A percentile compares a stretch with the other conserved stretches of the same genome.
Evolutionary conservation across 805 yeast genomes (phyloP).

Genomic region (Cyberlindnera suaveolens): DNA sequence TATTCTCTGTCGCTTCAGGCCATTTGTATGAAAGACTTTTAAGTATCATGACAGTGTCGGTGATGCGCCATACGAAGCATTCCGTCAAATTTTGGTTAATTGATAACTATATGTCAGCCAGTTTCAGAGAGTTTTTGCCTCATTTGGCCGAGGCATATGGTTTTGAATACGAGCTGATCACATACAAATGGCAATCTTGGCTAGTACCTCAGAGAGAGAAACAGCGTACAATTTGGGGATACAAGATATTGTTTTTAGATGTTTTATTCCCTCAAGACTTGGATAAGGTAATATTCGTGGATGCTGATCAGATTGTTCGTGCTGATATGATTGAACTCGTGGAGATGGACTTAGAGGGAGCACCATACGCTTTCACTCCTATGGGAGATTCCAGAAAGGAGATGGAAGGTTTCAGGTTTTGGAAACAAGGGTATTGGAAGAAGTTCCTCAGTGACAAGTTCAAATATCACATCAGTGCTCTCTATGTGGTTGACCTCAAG

Average conservation of each 20-base stretch:
- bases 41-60: conserved; percentile 77
- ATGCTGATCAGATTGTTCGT: conserved; percentile 78
- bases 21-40: conserved; percentile 69
- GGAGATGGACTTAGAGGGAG: conserved; percentile 65
- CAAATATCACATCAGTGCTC: conserved; percentile 73
- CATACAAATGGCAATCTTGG: conserved; percentile 93
- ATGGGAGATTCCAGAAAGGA: conserved; percentile 78
- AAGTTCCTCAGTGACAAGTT: conserved; percentile 46
- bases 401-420: conserved; percentile 82
- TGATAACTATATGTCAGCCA: conserved; percentile 73
- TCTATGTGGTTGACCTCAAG: conserved; percentile 72
- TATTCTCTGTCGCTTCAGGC: conserved; percentile 81
- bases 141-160: conserved; percentile 48
- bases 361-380: conserved; percentile 83
- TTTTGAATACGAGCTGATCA: conserved; percentile 70
- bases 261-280: conserved; percentile 78
- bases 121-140: conserved; percentile 57
- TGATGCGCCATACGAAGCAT: conserved; percentile 55
- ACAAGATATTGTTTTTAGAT: conserved; percentile 80
- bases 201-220: conserved; percentile 70
- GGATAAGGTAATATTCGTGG: conserved; percentile 75
- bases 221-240: conserved; percentile 82
- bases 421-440: conserved; percentile 93
- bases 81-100: conserved; percentile 81
- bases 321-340: conserved; percentile 66